Conservation (phyloP, 768 basidiomycete genomes). For the Guyanaporus albipodus region DNA sequence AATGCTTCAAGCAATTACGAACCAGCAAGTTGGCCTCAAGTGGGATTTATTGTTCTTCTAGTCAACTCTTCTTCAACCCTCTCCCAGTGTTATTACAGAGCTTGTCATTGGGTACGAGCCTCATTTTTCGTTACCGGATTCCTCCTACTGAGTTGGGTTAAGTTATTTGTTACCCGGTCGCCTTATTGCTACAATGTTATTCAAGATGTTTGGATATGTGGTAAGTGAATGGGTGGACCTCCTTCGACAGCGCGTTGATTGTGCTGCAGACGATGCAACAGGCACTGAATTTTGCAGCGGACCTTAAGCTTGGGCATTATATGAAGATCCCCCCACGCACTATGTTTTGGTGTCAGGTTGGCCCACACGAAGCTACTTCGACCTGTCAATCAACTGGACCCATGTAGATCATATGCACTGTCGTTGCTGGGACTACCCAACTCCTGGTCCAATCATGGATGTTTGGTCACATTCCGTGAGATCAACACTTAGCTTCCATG, state of each 20-base stretch:
- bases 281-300: constrained; percentile 64
- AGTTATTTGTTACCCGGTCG: constrained; percentile 69
- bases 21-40: constrained; percentile 68
- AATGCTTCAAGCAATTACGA: constrained; percentile 70
- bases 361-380: neutral
- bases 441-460: constrained; percentile 75
- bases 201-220: constrained; percentile 80
- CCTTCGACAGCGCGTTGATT: neutral
- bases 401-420: constrained; percentile 53
- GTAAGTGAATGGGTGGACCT: constrained; percentile 18
- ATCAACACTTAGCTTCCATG: neutral
- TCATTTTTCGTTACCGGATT: neutral
- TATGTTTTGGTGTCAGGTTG: constrained; percentile 70
- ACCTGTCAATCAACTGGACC: neutral
- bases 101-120: constrained; percentile 58
- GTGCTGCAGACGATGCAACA: constrained; percentile 27
- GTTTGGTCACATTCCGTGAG: constrained; percentile 57
- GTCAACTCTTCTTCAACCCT: neutral
- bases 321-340: constrained; percentile 57
- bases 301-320: constrained; percentile 79
- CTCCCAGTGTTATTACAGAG: constrained; percentile 63
- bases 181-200: constrained; percentile 81
- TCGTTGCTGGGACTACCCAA: constrained; percentile 68
- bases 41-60: constrained; percentile 6
- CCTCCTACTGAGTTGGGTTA: neutral